Base-by-base conservation (phyloP, 768 basidiomycete genomes). In the Tricholoma hemisulphureum region DNA sequence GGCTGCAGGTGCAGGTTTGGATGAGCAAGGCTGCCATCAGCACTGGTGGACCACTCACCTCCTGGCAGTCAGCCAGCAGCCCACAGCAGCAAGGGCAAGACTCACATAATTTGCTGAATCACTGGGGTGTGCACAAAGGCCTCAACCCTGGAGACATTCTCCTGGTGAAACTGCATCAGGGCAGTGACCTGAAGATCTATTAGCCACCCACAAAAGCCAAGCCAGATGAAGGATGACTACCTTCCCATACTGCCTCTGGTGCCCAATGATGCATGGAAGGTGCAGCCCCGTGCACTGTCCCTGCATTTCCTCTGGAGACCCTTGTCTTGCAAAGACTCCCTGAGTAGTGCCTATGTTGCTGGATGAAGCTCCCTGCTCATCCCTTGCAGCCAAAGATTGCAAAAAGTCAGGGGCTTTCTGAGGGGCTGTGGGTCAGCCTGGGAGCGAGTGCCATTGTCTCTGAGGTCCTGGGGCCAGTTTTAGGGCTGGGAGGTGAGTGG, bases 61-160 rank as follows among this genome's bases (percentile, higher is more conserved):
- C 59, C 60, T n/a, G 59, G 55, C 55, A 62, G n/a, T 55, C 5
- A 3, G 62, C 63, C n/a, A 58, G 61, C 10, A 50, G 20, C 2
- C 14, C 3, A 35, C 60, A 64, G 1, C 62, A 53, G 18, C 48
- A 6, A 24, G 35, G 24, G 28, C 5, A 35, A 9, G 24, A 32
- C 53, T 41, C 29, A 54, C 53, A 11, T 34, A 23, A 26, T 54
- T 26, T 7, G 16, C 4, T 10, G 6, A 6, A 49, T 26, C 9
- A 49, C 11, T 20, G 29, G 46, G 5, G 24, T 11, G 23, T 26
- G n/a, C 46, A 49, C 2, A 24, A 49, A 49, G 5, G 24, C 24
- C 11, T 49, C 29, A 18, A 49, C 46, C n/a, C n/a, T 49, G 6
- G 5, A 7, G 5, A 26, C 23, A 24, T 49, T 49, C 6, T 26